phyloP scores from a whole-genome alignment of 176 grass and related monocot species.

The Musa troglodytarum region DNA sequence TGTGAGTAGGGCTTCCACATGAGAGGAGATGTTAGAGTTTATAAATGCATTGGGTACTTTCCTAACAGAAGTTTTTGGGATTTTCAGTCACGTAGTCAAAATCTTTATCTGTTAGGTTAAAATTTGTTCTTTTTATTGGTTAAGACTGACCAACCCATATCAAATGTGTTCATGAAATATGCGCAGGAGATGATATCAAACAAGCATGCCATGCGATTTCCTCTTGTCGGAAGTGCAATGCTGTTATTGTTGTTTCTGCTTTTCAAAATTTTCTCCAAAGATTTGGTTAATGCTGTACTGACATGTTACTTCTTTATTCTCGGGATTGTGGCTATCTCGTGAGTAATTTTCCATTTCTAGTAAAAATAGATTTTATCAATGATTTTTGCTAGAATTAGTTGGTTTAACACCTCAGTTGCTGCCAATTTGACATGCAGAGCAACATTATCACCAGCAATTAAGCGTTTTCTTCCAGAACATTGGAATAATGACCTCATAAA shows the following conservation, averaged over 20 bases:
- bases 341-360: background rate
- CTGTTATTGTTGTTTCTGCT: conserved; percentile 82
- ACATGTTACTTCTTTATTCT: conserved; percentile 97
- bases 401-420: background rate
- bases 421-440: conserved; percentile 37
- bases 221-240: conserved; percentile 93
- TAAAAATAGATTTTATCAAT: background rate
- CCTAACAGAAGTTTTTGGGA: too few relatives aligned
- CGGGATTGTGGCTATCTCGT: conserved; percentile 75
- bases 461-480: conserved; percentile 67
- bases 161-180: background rate
- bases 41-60: too few relatives aligned
- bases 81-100: too few relatives aligned
- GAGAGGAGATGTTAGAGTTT: too few relatives aligned
- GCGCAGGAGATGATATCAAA: conserved; percentile 92
- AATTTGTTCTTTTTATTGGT: background rate
- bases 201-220: conserved; percentile 93
- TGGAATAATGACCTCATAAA: conserved; percentile 64
- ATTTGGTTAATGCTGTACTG: conserved; percentile 84
- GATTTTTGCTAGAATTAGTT: background rate
- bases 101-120: background rate
- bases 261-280: conserved; percentile 96
- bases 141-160: background rate
- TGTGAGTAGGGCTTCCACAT: too few relatives aligned
- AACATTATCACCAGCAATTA: conserved; percentile 66